Evolutionary conservation across 1,284 basidiomycete species (phyloP).

Genomic region (Pseudozyma sp.): DNA sequence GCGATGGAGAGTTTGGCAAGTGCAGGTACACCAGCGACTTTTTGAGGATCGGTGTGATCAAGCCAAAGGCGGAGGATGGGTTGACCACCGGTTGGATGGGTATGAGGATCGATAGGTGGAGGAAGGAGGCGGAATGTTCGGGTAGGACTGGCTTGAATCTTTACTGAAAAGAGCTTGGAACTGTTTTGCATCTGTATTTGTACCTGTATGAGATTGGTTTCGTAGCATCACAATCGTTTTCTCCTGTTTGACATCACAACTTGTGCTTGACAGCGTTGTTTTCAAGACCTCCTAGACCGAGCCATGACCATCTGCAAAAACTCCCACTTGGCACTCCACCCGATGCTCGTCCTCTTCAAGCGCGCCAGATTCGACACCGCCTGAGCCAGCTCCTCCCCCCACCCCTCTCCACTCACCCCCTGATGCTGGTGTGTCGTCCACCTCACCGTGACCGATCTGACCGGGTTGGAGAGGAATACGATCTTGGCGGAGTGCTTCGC

Average conservation of each 20-base stretch:
- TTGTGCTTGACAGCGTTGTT: too few relatives aligned
- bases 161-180: not conserved
- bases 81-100: slow-evolving; percentile 42
- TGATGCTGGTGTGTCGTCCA: not conserved
- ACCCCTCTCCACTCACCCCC: not conserved
- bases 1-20: not conserved
- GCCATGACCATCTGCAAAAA: slow-evolving; percentile 18
- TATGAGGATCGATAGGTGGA: slow-evolving; percentile 22
- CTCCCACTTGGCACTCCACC: slow-evolving; percentile 22
- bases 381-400: not conserved
- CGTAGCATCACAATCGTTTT: not conserved
- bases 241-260: too few relatives aligned
- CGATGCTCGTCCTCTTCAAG: slow-evolving; percentile 24
- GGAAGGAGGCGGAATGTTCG: slow-evolving; percentile 2
- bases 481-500: not conserved
- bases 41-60: slow-evolving; percentile 29
- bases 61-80: slow-evolving; percentile 8
- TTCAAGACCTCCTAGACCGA: not conserved
- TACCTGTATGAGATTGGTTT: not conserved
- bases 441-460: slow-evolving; percentile 5
- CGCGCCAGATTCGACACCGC: slow-evolving; percentile 10
- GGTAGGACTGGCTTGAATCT: slow-evolving; percentile 11
- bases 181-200: not conserved
- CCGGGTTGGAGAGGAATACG: slow-evolving; percentile 9
- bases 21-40: slow-evolving; percentile 34